Evolutionary conservation across 2,329 filamentous ascomycete genomes (phyloP).

Genomic region (Polytolypa hystricis): DNA sequence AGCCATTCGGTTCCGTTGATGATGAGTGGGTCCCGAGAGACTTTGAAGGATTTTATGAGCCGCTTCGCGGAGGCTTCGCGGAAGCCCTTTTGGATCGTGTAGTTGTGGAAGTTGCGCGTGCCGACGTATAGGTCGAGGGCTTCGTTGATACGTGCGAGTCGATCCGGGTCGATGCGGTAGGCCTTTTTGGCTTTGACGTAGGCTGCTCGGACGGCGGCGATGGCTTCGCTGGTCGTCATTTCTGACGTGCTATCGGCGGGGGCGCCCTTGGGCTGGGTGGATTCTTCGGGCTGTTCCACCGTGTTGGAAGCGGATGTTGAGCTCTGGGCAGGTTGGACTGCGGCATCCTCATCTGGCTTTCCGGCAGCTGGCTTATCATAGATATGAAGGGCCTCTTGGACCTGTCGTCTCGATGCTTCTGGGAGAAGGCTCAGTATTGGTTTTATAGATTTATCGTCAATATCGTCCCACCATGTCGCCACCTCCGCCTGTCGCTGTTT

Average conservation of each 20-base stretch:
- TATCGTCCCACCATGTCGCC: constrained; percentile 66
- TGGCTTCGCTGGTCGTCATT: constrained; percentile 48
- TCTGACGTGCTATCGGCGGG: constrained; percentile 14
- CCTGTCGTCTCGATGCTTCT: constrained; percentile 29
- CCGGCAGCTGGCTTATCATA: constrained; percentile 17
- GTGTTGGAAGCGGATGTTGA: constrained; percentile 6
- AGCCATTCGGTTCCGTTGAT: constrained; percentile 93
- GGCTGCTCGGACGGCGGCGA: constrained; percentile 66
- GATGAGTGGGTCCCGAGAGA: constrained; percentile 63
- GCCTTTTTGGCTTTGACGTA: constrained; percentile 73
- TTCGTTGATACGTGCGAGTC: constrained; percentile 63
- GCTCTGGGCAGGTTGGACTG: constrained; percentile 3
- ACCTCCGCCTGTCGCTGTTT: constrained; percentile 64
- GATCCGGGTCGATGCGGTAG: constrained; percentile 66
- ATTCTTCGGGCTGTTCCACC: constrained; percentile 13
- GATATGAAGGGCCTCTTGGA: constrained; percentile 31
- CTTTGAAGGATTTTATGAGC: constrained; percentile 83
- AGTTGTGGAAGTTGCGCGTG: constrained; percentile 93
- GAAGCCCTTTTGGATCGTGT: constrained; percentile 79
- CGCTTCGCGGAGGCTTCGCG: constrained; percentile 76
- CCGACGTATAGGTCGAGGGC: constrained; percentile 67
- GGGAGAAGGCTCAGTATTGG: constrained; percentile 44
- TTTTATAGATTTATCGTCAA: constrained; percentile 71
- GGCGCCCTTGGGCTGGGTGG: constrained; percentile 12
- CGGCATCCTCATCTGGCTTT: constrained; percentile 7